These are phyloP conservation scores for Penicillium lagena DNA, from an alignment of 495 filamentous ascomycete species.

Conservation along the genomic window DNA sequence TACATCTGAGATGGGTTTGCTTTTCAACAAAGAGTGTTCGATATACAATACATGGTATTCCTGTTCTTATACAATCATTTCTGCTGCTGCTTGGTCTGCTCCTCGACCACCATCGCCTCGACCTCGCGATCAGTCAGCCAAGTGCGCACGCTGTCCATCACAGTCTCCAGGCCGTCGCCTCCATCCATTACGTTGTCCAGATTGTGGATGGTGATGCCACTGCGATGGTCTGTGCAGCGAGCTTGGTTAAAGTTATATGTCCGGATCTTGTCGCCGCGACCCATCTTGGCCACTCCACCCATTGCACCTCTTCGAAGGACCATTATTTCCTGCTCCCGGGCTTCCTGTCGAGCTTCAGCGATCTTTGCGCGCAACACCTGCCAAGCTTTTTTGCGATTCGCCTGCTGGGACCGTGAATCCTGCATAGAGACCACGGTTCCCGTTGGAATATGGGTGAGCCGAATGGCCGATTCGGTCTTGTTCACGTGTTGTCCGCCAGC, in stretches of 20 bases:
- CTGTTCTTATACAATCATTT: background rate
- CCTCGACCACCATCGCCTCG: conserved; percentile 53
- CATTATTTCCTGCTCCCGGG: conserved; percentile 74
- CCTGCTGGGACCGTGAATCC: conserved; percentile 82
- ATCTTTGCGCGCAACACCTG: conserved; percentile 73
- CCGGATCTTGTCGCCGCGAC: conserved; percentile 85
- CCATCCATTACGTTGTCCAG: conserved; percentile 74
- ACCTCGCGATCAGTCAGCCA: conserved; percentile 80
- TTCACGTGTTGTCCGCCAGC: conserved; percentile 98
- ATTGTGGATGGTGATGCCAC: conserved; percentile 75
- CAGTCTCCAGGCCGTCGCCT: conserved; percentile 59
- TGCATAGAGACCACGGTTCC: conserved; percentile 83
- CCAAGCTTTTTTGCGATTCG: conserved; percentile 86
- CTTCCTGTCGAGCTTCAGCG: conserved; percentile 74
- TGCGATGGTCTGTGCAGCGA: conserved; percentile 89
- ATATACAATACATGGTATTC: conserved; percentile 16
- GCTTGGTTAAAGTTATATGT: conserved; percentile 96
- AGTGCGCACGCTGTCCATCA: conserved; percentile 73
- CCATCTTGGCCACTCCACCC: conserved; percentile 70
- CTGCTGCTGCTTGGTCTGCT: conserved; percentile 20
- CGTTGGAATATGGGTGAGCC: conserved; percentile 88
- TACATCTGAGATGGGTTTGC: conserved; percentile 55
- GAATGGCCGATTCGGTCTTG: conserved; percentile 92
- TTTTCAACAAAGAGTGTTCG: conserved; percentile 2
- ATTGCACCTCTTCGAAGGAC: conserved; percentile 66